phyloP scores from a whole-genome alignment of 345 rosid species.

The Cochlearia excelsa region DNA sequence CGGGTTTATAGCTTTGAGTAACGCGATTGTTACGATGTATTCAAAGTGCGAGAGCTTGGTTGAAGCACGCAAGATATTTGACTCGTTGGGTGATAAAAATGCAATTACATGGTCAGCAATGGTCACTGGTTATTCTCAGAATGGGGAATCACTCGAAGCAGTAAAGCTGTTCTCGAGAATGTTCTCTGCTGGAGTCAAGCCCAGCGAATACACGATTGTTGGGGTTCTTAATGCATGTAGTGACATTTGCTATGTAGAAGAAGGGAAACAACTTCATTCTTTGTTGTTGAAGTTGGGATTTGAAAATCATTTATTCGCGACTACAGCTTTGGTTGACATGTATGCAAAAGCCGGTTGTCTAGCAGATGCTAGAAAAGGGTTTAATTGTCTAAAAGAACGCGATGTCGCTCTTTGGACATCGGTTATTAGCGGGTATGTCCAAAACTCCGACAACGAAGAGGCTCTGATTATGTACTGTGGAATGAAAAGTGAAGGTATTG shows the following conservation, averaged over 20 bases:
- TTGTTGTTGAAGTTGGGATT: conserved; percentile 62
- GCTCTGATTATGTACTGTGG: conserved; percentile 52
- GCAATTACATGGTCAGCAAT: conserved; percentile 88
- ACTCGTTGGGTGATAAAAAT: conserved; percentile 56
- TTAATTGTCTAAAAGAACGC: conserved; percentile 44
- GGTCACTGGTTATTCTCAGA: conserved; percentile 82
- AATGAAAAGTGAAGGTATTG: conserved; percentile 58
- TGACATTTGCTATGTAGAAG: conserved; percentile 50
- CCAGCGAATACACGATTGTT: conserved; percentile 68
- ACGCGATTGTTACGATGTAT: conserved; percentile 76
- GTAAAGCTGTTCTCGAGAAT: conserved; percentile 55
- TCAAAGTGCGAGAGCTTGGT: conserved; percentile 61
- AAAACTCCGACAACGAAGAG: conserved; percentile 49
- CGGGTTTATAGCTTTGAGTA: conserved; percentile 49
- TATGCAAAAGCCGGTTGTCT: conserved; percentile 58
- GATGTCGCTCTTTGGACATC: conserved; percentile 85
- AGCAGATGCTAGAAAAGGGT: conserved; percentile 56
- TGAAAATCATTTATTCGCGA: conserved; percentile 53
- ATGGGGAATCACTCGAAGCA: conserved; percentile 59
- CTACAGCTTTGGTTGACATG: conserved; percentile 71
- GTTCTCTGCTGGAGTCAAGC: conserved; percentile 58
- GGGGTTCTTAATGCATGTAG: conserved; percentile 84
- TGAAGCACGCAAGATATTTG: conserved; percentile 59
- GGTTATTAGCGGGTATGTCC: conserved; percentile 54
- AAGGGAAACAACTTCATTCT: conserved; percentile 70